Base-by-base conservation (phyloP, 2,329 filamentous ascomycete species). In the Didymella sp. region DNA sequence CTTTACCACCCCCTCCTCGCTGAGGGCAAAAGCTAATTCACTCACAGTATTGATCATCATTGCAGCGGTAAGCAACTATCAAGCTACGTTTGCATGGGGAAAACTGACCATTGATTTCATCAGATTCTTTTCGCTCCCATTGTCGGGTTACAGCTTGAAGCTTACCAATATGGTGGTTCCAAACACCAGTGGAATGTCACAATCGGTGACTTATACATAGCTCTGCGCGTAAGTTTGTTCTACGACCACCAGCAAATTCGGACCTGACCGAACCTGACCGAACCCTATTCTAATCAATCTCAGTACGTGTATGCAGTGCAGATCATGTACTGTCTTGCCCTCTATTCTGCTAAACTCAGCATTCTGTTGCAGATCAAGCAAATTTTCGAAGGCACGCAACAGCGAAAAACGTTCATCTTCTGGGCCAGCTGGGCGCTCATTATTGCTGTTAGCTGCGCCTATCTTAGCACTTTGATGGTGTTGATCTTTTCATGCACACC, bases 361-460 rank as follows among this genome's bases (percentile, higher is more conserved):
- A 38, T 64, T 6, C 43, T 66, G 5, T 41, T 64, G 3, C 59
- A 64, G 31, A 61, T 66, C 51, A 55, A 60, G 37, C 51, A 51
- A 33, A 62, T 63, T 4, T 61, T 63, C 38, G 27, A 47, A 11
- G 42, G 42, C 24, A 52, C 41, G 4, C 49, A 40, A 12, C 49
- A 45, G 33, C 47, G 40, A 6, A 53, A 45, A 33, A 37, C 45
- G 12, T 60, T 56, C 35, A 51, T 57, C 38, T 62, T 51, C 28
- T 70, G 59, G 61, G 48, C 55, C 28, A 59, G 48, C 24, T 62
- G 64, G 59, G 48, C 53, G n/a, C 42, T 68, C 28, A 62, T 71
- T 30, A 51, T 52, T 0, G 21, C 38, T 9, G 25, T 53, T 2
- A 57, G 37, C 15, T 46, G 40, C 19, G 57, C 56, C 6, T 70